Conservation (phyloP, 129 eudicot genomes). For the Ambrosia trifida region DNA sequence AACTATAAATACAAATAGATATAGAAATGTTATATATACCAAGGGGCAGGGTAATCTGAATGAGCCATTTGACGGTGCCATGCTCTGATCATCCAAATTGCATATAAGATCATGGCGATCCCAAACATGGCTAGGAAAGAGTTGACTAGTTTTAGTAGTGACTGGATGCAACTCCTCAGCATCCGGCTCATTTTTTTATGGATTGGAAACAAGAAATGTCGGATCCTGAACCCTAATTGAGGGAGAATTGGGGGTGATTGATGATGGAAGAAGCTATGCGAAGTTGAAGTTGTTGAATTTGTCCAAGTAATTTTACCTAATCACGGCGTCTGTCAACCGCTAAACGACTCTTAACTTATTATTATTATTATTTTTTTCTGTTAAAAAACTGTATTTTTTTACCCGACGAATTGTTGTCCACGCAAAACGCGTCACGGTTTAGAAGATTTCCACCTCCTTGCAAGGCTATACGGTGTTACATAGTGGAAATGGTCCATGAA, state of each 20-base stretch:
- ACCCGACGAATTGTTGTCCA: too few relatives aligned
- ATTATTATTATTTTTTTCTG: too few relatives aligned
- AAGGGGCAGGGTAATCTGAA: slow-evolving; percentile 55
- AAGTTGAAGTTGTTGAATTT: background rate
- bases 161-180: slow-evolving; percentile 65
- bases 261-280: slow-evolving; percentile 10
- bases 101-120: slow-evolving; percentile 66
- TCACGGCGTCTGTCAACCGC: background rate
- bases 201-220: background rate
- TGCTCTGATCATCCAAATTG: slow-evolving; percentile 82
- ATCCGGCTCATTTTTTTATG: slow-evolving; percentile 48
- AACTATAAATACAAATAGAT: background rate
- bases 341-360: too few relatives aligned
- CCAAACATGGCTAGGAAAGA: slow-evolving; percentile 70
- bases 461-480: too few relatives aligned
- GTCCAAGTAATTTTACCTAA: background rate
- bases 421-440: too few relatives aligned
- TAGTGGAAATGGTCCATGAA: too few relatives aligned
- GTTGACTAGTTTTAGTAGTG: slow-evolving; percentile 74
- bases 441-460: too few relatives aligned
- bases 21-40: slow-evolving; percentile 42
- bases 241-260: slow-evolving; percentile 12
- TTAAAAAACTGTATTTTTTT: too few relatives aligned
- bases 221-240: slow-evolving; percentile 30
- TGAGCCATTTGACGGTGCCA: slow-evolving; percentile 52